Evolutionary conservation across 306 rosid genomes (phyloP).

Genomic region (Potentilla sterilis): DNA sequence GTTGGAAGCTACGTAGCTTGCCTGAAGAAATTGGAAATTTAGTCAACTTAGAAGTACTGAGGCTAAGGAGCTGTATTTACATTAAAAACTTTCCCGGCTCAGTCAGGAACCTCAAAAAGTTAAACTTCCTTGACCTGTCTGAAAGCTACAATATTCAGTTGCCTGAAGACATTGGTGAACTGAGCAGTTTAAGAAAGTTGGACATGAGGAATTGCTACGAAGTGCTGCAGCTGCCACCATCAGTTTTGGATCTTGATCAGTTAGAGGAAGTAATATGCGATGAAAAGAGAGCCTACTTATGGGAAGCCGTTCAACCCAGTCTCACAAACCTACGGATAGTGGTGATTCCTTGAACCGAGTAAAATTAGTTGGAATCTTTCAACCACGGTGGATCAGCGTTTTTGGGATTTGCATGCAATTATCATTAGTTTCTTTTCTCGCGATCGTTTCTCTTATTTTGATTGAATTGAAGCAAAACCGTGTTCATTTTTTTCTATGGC

Average conservation of each 20-base stretch:
- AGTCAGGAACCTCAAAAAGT: constrained; percentile 22
- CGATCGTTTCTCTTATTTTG: too few species aligned
- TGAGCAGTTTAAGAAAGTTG: constrained; percentile 34
- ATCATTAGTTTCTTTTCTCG: too few species aligned
- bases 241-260: constrained; percentile 32
- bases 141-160: background rate
- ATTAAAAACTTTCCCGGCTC: constrained; percentile 29
- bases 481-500: too few species aligned
- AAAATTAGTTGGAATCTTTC: too few species aligned
- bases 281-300: too few species aligned
- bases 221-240: constrained; percentile 34
- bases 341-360: too few species aligned
- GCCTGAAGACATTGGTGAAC: constrained; percentile 49
- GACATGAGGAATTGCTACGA: constrained; percentile 7
- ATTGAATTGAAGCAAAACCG: too few species aligned
- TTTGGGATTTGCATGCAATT: too few species aligned
- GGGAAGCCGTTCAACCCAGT: too few species aligned
- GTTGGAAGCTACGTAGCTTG: background rate
- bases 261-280: constrained; percentile 3
- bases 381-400: too few species aligned
- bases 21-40: constrained; percentile 40
- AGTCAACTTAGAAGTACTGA: constrained; percentile 42
- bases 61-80: constrained; percentile 33
- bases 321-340: too few species aligned
- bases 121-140: too few species aligned